Base-by-base conservation (phyloP, 2,329 filamentous ascomycete genomes). In the Cladosporium cucumerinum region DNA sequence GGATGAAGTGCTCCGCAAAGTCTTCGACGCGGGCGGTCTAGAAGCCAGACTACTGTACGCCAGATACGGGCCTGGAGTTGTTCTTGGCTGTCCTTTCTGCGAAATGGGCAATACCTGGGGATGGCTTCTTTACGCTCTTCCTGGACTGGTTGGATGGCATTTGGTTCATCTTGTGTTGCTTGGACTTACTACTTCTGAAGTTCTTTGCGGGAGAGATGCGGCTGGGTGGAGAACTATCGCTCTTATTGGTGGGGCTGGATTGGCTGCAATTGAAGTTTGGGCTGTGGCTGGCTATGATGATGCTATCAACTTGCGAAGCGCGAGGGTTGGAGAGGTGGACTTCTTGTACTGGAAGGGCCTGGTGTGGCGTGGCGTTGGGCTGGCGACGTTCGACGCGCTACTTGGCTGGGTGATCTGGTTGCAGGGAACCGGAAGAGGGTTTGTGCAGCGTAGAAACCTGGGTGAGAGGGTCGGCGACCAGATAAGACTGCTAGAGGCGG, bases 41-140 rank as follows among this genome's bases (percentile, higher is more conserved):
- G 87, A 92, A 69, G 89, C 89, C 57, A 85, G 91, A 62, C 84
- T 95, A 66, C 82, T 96, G 8, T 98, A 97, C 79, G 83, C 96
- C 61, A 87, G 90, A 66, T 96, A 87, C 78, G 95, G 95, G 2
- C 91, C 93, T 0, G 82, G 86, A 36, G 86, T 89, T 10, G 76
- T 98, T 43, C 82, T 88, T 25, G 82, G 87, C 65, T 98, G 93
- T 76, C 84, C 86, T n/a, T 97, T 96, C 80, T 79, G 86, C n/a
- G 71, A 73, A 28, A 34, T 69, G 1, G 71, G 71, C 46, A 69
- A 69, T 8, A 87, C 90, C 57, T 84, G 87, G 5, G 81, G 80
- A 43, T 97, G 93, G 80, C 84, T 96, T 57, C 85, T 91, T 75
- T 98, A 96, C 78, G 89, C 90, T 16, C 78, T 96, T 0, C 91